Conservation (phyloP, 129 eudicot genomes). For the Rutidosis leptorrhynchoides region DNA sequence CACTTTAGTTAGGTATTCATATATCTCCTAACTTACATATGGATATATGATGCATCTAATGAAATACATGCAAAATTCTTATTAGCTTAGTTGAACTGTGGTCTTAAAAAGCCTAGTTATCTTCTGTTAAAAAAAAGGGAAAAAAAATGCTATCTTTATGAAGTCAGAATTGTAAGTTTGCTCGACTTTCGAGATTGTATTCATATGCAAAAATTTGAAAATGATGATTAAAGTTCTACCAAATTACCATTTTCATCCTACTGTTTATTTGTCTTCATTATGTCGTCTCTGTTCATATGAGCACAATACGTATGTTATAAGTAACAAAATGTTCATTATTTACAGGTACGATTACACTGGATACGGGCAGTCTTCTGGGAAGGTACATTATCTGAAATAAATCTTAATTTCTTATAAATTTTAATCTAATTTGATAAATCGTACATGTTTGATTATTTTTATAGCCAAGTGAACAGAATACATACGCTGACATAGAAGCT, state of each 20-base stretch:
- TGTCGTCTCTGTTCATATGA: not conserved
- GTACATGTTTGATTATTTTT: constrained; percentile 4
- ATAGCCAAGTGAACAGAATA: constrained; percentile 94
- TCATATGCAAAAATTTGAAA: not conserved
- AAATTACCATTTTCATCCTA: not conserved
- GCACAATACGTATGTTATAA: not conserved
- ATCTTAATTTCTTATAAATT: constrained; percentile 4
- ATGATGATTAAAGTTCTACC: not conserved
- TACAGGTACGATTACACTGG: constrained; percentile 94
- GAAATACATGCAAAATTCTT: not conserved
- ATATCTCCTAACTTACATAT: not conserved
- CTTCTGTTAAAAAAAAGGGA: not conserved
- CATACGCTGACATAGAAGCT: constrained; percentile 96
- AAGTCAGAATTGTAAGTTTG: not conserved
- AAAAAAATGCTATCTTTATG: not conserved
- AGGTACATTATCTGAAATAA: constrained; percentile 44
- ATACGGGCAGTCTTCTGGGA: constrained; percentile 89
- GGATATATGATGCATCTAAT: not conserved
- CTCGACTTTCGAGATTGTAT: not conserved
- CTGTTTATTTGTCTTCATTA: not conserved
- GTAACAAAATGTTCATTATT: constrained; percentile 22
- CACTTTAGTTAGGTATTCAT: not conserved
- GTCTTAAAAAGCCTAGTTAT: not conserved
- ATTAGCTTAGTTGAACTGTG: not conserved
- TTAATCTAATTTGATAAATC: constrained; percentile 22